Percentiles rank a stretch among this genome's conserved stretches.
phyloP scores from a whole-genome alignment of 2,329 filamentous ascomycete species.

The Diaporthe humulicola region DNA sequence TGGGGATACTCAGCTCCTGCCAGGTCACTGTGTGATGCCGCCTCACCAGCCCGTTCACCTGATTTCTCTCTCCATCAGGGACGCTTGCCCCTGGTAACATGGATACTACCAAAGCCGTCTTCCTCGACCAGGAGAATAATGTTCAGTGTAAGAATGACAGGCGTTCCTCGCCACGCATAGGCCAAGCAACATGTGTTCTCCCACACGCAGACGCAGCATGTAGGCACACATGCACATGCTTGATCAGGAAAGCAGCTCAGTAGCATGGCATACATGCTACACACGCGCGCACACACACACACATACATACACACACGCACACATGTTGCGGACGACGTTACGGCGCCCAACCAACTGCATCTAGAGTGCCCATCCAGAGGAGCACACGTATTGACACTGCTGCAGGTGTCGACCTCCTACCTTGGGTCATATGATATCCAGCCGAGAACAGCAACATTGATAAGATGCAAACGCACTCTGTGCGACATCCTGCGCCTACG shows the following conservation, averaged over 20 bases:
- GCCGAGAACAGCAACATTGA: not conserved
- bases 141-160: not conserved
- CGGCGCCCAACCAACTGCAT: not conserved
- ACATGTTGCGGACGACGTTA: not conserved
- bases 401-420: not conserved
- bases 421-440: constrained; percentile 6
- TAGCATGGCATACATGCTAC: not conserved
- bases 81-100: constrained; percentile 10
- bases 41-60: not conserved
- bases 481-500: constrained; percentile 9
- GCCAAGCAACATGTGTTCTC: constrained; percentile 11
- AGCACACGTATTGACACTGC: constrained; percentile 1
- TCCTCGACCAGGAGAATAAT: not conserved
- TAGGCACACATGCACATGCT: not conserved
- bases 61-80: not conserved
- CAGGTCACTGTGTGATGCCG: not conserved
- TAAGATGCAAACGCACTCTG: not conserved
- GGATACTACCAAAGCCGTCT: not conserved
- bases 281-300: not conserved
- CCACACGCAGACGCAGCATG: constrained; percentile 18
- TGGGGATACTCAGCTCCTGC: not conserved
- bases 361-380: not conserved
- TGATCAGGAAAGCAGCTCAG: not conserved
- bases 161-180: not conserved
- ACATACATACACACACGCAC: not conserved